Evolutionary conservation across 306 rosid genomes (phyloP), one percentile per base, ranked within the genome.

Genomic region (Elaeagnus macrophylla): DNA sequence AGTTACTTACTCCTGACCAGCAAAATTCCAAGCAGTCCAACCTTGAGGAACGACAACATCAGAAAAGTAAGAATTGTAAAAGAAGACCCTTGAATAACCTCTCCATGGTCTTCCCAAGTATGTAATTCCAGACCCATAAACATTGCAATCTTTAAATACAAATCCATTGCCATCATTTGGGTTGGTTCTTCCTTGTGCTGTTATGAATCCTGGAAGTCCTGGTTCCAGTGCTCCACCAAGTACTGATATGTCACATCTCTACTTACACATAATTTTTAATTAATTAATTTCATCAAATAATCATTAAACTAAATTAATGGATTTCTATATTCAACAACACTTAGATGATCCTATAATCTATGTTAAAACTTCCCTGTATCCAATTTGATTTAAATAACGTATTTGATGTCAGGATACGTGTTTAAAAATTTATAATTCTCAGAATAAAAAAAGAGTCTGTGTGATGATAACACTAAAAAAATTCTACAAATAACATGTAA

Each of bases 91-190:
- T 2, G 97, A 68, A 12, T 69, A 90, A 5, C 5, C 53, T 59
- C 97, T 83, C 95, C 97, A 86, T 38, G 95, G 80, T 56, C 95
- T 79, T 56, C 95, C 97, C 57, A 90, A 76, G 57, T 10, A 90
- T 0, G 84, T 67, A n/a, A 64, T 55, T 15, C 97, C 95, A 55
- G 59, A 50, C 16, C 94, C 95, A 25, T 12, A 6, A 16, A 90
- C 73, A 0, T 20, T 9, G 56, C 95, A 90, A 0, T 72, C 18
- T 45, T 71, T 81, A 48, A 90, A 90, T 64, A 86, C 87, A 70
- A 90, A 90, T 6, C 94, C 97, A 64, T 61, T 76, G 37, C 56
- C 11, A 12, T 83, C 86, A 12, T 53, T 45, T 13, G 73, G 69
- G 46, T 38, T 17, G 3, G 48, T 25, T 67, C 95, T 79, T 19